Base-by-base conservation (phyloP, 495 filamentous ascomycete species). In the Friedmanniomyces simplex region DNA sequence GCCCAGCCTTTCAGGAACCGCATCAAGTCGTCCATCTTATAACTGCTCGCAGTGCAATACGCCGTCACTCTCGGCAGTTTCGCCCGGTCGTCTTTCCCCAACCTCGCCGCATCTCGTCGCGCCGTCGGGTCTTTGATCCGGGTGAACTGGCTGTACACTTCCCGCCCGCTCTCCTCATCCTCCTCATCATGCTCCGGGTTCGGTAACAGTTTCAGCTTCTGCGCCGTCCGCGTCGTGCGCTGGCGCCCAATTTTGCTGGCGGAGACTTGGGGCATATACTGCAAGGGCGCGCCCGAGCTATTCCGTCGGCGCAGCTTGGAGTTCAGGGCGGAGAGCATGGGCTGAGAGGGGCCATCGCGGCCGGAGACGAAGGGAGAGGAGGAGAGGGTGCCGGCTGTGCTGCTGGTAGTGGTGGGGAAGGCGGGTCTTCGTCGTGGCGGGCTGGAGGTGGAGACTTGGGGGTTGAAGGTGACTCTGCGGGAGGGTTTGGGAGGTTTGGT, bases 71-170 rank as follows among this genome's bases (percentile, higher is more conserved):
- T 74, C 1, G 93, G 93, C 47, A 98, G 73, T 58, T 82, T 78
- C 52, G 89, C 86, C 39, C 93, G 79, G 66, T 98, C 93, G 36
- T 90, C 91, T 65, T 96, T 97, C 34, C 94, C 94, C 24, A 98
- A 71, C 54, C 90, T 74, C 34, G 94, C 94, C 24, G 93, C 93
- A 77, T 96, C 94, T 60, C 93, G 81, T 52, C 93, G 76, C 13
- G 93, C 91, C 0, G 88, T 94, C 1, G 90, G 90, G 68, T 98
- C 93, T 71, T 96, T 97, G 71, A 98, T 97, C 34, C 94, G 83
- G 73, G 79, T 95, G 78, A 82, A 85, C 69, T 98, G 93, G 14
- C 89, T 89, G 71, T 98, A 98, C 14, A 98, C 93, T 69, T 98
- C 93, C 53, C 93, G 78, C 20, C 91, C 90, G 63, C 87, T 88